Evolutionary conservation across 768 basidiomycete genomes (phyloP), one percentile per base, ranked within the genome.

Genomic region (Astraeus odoratus): DNA sequence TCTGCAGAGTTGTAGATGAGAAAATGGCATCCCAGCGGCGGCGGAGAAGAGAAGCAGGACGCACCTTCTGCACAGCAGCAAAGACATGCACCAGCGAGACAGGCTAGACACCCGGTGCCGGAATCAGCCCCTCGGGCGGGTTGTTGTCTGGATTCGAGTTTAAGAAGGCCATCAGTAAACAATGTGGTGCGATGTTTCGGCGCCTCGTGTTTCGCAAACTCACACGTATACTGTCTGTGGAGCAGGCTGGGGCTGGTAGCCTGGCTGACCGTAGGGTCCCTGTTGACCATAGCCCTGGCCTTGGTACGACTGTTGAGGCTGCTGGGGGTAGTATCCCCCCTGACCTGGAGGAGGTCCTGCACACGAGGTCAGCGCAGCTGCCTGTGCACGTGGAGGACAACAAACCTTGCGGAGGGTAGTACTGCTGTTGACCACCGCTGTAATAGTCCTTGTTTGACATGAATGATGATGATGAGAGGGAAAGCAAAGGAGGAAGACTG

Each of bases 161-260:
- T n/a, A n/a, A n/a, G 12, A 19, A 18, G 37, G n/a, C 44, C 23
- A 8, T 7, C 8, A 42, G 37, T 44, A 10, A 36, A 27, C 20
- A 35, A 42, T 34, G 26, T 50, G 48, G 29, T 16, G 25, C 22
- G 22, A 39, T 26, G 29, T 26, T 29, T 13, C 4, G 16, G 7
- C 26, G 4, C 4, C 2, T 20, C 15, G 44, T 25, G 19, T 23
- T 39, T 39, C 23, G 27, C n/a, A n/a, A n/a, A 73, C 85, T 52
- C 57, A 88, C 86, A 88, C 83, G 57, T 86, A 85, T 42, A 90
- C 80, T 0, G 83, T 80, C 60, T 90, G 86, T 15, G 88, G 87
- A n/a, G 79, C 80, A 15, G 80, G 81, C 51, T 83, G 77, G 13
- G 77, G 76, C 43, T 76, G 73, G 52, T 75, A 76, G 6, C 59